phyloP scores from a whole-genome alignment of 2,329 filamentous ascomycete species.

The Colletotrichum cereale region DNA sequence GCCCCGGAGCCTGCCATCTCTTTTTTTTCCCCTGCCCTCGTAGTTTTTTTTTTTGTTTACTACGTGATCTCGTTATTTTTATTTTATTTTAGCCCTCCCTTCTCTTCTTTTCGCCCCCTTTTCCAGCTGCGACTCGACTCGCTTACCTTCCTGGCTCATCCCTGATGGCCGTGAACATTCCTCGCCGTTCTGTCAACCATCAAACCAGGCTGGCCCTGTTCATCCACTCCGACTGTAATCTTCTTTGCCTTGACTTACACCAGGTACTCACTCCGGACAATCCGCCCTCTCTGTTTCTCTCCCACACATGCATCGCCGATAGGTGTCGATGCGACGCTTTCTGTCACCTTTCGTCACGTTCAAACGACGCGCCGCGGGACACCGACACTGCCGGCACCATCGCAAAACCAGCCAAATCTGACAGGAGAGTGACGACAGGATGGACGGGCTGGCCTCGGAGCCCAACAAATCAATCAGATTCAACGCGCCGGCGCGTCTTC shows the following conservation, averaged over 20 bases:
- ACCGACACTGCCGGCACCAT: slow-evolving; percentile 9
- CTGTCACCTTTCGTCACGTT: not conserved
- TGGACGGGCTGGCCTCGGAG: not conserved
- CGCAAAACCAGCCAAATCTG: slow-evolving; percentile 20
- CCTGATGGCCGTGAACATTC: slow-evolving; percentile 23
- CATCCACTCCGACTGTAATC: slow-evolving; percentile 21
- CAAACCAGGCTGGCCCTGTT: slow-evolving; percentile 15
- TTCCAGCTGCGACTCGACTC: slow-evolving; percentile 4
- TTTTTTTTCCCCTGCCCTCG: slow-evolving; percentile 16
- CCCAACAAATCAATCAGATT: slow-evolving; percentile 12
- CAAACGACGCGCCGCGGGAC: slow-evolving; percentile 16
- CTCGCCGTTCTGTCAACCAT: slow-evolving; percentile 15
- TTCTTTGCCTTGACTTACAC: not conserved
- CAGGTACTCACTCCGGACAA: not conserved
- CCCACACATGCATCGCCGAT: not conserved
- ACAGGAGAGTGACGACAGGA: slow-evolving; percentile 18
- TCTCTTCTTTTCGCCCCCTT: not conserved
- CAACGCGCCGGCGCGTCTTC: slow-evolving; percentile 23
- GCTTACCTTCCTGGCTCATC: slow-evolving; percentile 26
- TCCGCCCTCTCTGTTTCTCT: not conserved
- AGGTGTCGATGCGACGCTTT: not conserved
- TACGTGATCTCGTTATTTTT: too few relatives aligned
- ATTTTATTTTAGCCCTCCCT: not conserved
- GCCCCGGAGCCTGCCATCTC: slow-evolving; percentile 24
- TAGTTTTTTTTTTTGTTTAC: slow-evolving; percentile 3